phyloP scores from a whole-genome alignment of 768 basidiomycete genomes.

The Trametes cingulata region DNA sequence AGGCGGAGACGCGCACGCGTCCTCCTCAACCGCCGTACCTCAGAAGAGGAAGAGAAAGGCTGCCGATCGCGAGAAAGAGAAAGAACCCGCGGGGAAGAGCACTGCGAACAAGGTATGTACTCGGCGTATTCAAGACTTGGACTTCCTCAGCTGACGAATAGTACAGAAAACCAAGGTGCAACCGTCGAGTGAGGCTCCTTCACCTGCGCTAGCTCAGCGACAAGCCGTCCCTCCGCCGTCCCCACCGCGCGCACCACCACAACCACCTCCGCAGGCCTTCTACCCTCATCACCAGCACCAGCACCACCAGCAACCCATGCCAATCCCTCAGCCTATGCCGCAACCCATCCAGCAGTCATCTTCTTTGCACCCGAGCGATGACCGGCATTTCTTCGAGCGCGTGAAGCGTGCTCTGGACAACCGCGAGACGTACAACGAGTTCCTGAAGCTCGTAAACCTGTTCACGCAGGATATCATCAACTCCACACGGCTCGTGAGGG shows the following conservation, averaged over 20 bases:
- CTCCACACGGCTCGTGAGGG: constrained; percentile 76
- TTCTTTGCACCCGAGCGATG: constrained; percentile 39
- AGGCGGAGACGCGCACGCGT: constrained; percentile 35
- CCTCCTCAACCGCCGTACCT: constrained; percentile 45
- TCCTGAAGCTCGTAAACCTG: constrained; percentile 91
- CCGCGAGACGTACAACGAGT: constrained; percentile 87
- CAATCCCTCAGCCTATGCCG: constrained; percentile 18
- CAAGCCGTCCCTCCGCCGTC: constrained; percentile 31
- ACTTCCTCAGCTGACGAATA: not conserved
- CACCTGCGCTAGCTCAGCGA: constrained; percentile 30
- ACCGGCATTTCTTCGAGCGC: constrained; percentile 89
- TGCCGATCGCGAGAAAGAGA: constrained; percentile 45
- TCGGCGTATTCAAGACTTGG: not conserved
- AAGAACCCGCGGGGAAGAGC: constrained; percentile 27
- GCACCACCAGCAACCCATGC: constrained; percentile 7
- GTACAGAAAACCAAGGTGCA: constrained; percentile 30
- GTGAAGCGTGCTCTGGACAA: constrained; percentile 74
- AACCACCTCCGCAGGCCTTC: constrained; percentile 14
- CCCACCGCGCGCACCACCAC: constrained; percentile 27
- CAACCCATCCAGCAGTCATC: constrained; percentile 19
- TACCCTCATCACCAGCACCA: constrained; percentile 21
- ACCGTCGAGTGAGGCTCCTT: constrained; percentile 30
- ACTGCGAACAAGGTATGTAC: constrained; percentile 30
- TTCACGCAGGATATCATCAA: constrained; percentile 96
- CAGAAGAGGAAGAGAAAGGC: constrained; percentile 72